Evolutionary conservation across 2,329 filamentous ascomycete genomes (phyloP).

Genomic region (Aspergillus fischeri): DNA sequence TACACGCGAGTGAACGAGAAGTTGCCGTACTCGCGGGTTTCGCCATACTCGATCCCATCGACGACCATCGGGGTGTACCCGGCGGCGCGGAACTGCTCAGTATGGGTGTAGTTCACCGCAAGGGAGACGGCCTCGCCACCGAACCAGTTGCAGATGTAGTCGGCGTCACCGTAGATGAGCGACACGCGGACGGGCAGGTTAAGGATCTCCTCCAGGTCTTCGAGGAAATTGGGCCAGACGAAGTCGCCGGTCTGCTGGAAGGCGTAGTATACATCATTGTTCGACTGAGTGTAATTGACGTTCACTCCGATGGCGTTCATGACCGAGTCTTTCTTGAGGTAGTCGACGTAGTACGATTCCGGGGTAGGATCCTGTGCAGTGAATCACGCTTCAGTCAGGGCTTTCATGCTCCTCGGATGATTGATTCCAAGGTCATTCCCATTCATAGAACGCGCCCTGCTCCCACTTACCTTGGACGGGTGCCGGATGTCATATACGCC

Average conservation of each 20-base stretch:
- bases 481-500: constrained; percentile 62
- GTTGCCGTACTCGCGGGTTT: constrained; percentile 73
- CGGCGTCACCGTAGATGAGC: constrained; percentile 65
- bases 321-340: constrained; percentile 58
- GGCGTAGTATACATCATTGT: constrained; percentile 40
- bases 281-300: constrained; percentile 55
- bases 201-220: constrained; percentile 58
- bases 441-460: background rate
- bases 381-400: background rate
- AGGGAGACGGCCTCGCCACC: constrained; percentile 73
- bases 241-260: constrained; percentile 58
- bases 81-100: constrained; percentile 57
- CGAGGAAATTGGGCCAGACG: constrained; percentile 58
- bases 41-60: constrained; percentile 62
- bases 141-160: constrained; percentile 55
- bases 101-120: constrained; percentile 50
- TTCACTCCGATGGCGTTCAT: constrained; percentile 59
- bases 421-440: background rate
- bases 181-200: constrained; percentile 62
- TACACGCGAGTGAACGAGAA: constrained; percentile 65
- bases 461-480: constrained; percentile 30
- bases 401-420: background rate
- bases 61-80: constrained; percentile 70
- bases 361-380: constrained; percentile 58
- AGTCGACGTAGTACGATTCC: constrained; percentile 56